Base-by-base conservation (phyloP, 1,139 yeast genomes). In the Scheffersomyces titani region DNA sequence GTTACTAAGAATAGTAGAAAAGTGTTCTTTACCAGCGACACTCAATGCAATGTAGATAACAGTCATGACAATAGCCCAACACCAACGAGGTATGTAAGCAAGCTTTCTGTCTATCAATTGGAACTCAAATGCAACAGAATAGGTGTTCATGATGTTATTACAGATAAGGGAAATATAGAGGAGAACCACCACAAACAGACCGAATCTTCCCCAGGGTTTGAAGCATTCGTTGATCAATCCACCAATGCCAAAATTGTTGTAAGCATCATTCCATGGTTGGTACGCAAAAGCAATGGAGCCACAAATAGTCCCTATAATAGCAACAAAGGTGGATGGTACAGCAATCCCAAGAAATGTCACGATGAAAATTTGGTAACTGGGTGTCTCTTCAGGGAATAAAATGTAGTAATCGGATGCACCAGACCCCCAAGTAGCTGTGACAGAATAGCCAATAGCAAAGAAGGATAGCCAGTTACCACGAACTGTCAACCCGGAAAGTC, bases 71-170 rank as follows among this genome's bases (percentile, higher is more conserved):
- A 62, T 52, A 0, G 71, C 70, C 73, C 74, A 70, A 22, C 63
- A 54, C 71, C 73, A 70, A 22, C 74, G 60, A 2, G 73, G 73
- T 19, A 70, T 60, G 7, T 54, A 40, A 0, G 66, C 70, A 16
- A 69, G 55, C 5, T 61, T 58, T n/a, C 55, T 54, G 49, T 66
- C 69, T 6, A 70, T 63, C 21, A 70, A 59, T 52, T 70, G 74
- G 54, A 69, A 63, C 51, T 69, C 71, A 51, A 70, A 67, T 1
- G 71, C 73, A 45, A 65, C 63, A 18, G 71, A 67, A 55, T 70
- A 70, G 9, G 73, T 68, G 57, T 70, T 70, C 69, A 76, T 72
- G 59, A 76, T 70, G 56, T 74, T 76, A 61, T 76, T 76, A 61
- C 78, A 73, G 44, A 76, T 69, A 51, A 76, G 68, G 3, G 79